phyloP scores from a whole-genome alignment of 2,329 filamentous ascomycete genomes.

The Ascochyta pisi region DNA sequence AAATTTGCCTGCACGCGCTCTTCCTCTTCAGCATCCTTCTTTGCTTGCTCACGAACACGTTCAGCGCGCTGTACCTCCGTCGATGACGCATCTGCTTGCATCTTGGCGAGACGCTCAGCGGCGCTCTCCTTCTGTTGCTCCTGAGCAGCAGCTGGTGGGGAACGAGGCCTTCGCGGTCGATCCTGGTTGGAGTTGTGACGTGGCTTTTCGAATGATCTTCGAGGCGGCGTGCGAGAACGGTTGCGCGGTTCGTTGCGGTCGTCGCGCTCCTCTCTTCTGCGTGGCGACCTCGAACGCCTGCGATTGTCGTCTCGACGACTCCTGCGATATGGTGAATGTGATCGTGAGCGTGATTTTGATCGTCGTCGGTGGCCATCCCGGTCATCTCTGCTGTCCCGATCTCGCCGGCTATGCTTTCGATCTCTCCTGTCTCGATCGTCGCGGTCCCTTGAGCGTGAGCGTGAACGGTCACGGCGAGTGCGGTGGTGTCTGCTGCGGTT shows the following conservation, averaged over 20 bases:
- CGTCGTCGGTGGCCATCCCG: constrained; percentile 30
- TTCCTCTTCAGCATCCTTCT: constrained; percentile 44
- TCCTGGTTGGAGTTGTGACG: constrained; percentile 21
- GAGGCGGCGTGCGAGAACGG: constrained; percentile 30
- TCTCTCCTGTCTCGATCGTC: constrained; percentile 39
- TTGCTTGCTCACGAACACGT: constrained; percentile 40
- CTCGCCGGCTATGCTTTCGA: constrained; percentile 35
- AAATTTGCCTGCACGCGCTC: constrained; percentile 22
- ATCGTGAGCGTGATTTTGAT: constrained; percentile 31
- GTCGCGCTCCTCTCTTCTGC: constrained; percentile 23
- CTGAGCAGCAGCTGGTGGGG: constrained; percentile 12
- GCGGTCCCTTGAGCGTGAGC: constrained; percentile 43
- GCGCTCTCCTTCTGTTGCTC: constrained; percentile 24
- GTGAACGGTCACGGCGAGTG: constrained; percentile 44
- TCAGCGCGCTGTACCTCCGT: constrained; percentile 44
- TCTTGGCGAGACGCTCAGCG: constrained; percentile 42
- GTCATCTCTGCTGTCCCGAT: constrained; percentile 25
- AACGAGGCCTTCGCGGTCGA: constrained; percentile 10
- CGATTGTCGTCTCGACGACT: constrained; percentile 25
- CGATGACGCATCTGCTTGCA: constrained; percentile 44
- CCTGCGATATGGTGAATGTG: constrained; percentile 34
- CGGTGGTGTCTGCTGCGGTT: constrained; percentile 36
- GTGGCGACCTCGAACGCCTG: constrained; percentile 24
- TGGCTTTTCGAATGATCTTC: constrained; percentile 16
- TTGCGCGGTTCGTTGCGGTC: constrained; percentile 28